Conservation (phyloP, 176 grass and related monocot species). For the Aegilops longissima region DNA sequence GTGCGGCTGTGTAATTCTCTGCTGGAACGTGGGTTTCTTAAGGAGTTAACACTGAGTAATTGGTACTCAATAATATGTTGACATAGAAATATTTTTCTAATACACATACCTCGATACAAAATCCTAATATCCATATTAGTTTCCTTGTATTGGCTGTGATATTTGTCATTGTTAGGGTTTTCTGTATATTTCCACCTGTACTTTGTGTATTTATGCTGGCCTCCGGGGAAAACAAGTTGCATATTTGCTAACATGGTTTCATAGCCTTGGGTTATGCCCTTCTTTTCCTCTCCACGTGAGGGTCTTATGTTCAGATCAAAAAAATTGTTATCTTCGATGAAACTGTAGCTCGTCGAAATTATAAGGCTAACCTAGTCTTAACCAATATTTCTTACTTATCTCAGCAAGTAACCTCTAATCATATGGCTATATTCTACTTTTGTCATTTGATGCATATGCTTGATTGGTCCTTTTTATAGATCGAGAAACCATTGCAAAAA, state of each 20-base stretch:
- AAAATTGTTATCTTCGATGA: background rate
- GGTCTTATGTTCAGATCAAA: background rate
- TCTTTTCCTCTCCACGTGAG: background rate
- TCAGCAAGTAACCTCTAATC: background rate
- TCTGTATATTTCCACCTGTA: background rate
- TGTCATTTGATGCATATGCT: slow-evolving; percentile 19
- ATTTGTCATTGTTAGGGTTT: background rate
- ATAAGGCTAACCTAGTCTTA: background rate
- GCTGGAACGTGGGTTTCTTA: background rate
- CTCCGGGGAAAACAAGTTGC: background rate
- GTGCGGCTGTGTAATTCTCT: background rate
- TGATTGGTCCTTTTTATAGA: slow-evolving; percentile 48
- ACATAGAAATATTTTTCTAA: background rate
- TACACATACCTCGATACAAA: background rate
- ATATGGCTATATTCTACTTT: background rate
- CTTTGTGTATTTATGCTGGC: background rate
- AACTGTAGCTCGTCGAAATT: background rate
- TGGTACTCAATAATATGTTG: background rate
- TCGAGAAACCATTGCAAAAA: slow-evolving; percentile 94
- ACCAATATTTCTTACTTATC: no score
- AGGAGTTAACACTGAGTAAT: background rate
- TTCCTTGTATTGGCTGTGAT: background rate
- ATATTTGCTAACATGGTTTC: background rate
- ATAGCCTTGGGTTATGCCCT: background rate
- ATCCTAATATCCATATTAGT: background rate